Evolutionary conservation across 768 basidiomycete species (phyloP).

Genomic region (Rossbeevera mucosa): DNA sequence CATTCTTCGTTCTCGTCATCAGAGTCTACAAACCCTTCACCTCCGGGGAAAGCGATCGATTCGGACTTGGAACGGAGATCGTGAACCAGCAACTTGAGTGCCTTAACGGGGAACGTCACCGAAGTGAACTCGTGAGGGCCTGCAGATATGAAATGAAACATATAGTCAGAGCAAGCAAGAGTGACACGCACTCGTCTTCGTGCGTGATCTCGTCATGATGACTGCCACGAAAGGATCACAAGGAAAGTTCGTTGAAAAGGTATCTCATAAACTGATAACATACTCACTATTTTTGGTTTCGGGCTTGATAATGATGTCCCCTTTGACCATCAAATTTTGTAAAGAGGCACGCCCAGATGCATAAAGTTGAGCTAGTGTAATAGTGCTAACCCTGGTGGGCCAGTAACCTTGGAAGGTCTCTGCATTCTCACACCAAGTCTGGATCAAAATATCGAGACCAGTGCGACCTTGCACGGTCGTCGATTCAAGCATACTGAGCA

Average conservation of each 20-base stretch:
- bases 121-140: slow-evolving; percentile 83
- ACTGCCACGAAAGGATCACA: slow-evolving; percentile 45
- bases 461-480: slow-evolving; percentile 55
- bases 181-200: slow-evolving; percentile 67
- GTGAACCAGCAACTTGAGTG: slow-evolving; percentile 80
- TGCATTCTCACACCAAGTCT: slow-evolving; percentile 92
- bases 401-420: slow-evolving; percentile 95
- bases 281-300: slow-evolving; percentile 76
- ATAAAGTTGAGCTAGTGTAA: slow-evolving; percentile 77
- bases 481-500: slow-evolving; percentile 71
- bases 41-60: slow-evolving; percentile 57
- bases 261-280: slow-evolving; percentile 6
- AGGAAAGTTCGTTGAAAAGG: slow-evolving; percentile 13
- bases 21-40: slow-evolving; percentile 57
- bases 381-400: slow-evolving; percentile 79
- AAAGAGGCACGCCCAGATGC: slow-evolving; percentile 61
- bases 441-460: slow-evolving; percentile 83
- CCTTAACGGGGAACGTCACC: slow-evolving; percentile 88
- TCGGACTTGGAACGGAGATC: slow-evolving; percentile 82
- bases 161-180: slow-evolving; percentile 9
- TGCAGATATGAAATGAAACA: slow-evolving; percentile 31
- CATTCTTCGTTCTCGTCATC: slow-evolving; percentile 94
- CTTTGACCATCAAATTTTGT: slow-evolving; percentile 73
- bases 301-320: slow-evolving; percentile 82
- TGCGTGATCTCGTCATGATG: slow-evolving; percentile 94